These are phyloP conservation scores for Hanseniaspora lachancei DNA, from an alignment of 805 yeast species.

Conservation along the genomic window DNA sequence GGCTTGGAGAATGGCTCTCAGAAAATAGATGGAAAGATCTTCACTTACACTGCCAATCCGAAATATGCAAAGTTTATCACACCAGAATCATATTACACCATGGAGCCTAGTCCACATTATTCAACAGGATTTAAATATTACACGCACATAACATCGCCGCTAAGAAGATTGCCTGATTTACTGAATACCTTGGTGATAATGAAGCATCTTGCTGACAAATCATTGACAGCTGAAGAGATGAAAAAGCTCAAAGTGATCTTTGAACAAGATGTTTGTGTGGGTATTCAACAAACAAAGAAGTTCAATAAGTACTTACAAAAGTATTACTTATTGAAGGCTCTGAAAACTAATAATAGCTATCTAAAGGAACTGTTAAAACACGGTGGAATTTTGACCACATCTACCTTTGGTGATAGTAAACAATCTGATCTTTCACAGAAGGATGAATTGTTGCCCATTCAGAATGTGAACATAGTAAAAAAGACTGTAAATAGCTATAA, in stretches of 20 bases:
- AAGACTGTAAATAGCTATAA: not conserved
- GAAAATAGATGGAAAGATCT: not conserved
- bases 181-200: constrained; percentile 69
- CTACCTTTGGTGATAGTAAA: not conserved
- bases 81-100: constrained; percentile 4
- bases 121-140: constrained; percentile 53
- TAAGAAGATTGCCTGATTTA: constrained; percentile 70
- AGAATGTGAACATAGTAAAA: not conserved
- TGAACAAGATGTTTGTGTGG: not conserved
- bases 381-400: not conserved
- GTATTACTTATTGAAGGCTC: not conserved
- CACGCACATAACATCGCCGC: constrained; percentile 75
- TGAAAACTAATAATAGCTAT: not conserved
- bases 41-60: not conserved
- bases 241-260: not conserved
- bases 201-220: constrained; percentile 26
- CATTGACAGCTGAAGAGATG: not conserved
- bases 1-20: not conserved
- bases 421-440: not conserved
- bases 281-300: not conserved
- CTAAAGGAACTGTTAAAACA: not conserved
- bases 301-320: not conserved
- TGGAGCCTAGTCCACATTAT: constrained; percentile 36
- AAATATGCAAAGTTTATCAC: not conserved
- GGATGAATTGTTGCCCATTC: not conserved